These are phyloP conservation scores for Massarina eburnea DNA, from an alignment of 2,329 filamentous ascomycete genomes.

Conservation along the genomic window DNA sequence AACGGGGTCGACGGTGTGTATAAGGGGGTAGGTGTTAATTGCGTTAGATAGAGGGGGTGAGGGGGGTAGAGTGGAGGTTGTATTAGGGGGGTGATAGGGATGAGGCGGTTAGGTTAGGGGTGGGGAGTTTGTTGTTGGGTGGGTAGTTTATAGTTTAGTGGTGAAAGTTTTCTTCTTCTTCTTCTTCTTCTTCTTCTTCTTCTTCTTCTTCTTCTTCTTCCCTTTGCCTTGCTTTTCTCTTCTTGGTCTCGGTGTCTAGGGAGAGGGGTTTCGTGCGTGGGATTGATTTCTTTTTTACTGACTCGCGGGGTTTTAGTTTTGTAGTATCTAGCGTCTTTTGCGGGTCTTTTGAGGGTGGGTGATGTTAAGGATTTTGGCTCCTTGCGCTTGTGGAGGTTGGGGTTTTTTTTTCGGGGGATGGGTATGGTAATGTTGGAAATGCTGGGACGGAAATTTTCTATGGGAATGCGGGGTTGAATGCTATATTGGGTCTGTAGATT, in stretches of 20 bases:
- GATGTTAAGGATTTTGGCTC: slow-evolving; percentile 50
- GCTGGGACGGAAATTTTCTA: slow-evolving; percentile 35
- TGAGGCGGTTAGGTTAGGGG: slow-evolving; percentile 49
- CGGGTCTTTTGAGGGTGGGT: slow-evolving; percentile 15
- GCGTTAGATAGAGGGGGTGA: neutral
- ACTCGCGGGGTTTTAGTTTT: too few relatives aligned
- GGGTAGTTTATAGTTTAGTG: slow-evolving; percentile 43
- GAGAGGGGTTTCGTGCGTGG: too few relatives aligned
- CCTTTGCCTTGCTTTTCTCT: too few relatives aligned
- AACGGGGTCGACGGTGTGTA: too few relatives aligned
- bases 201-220: slow-evolving; percentile 14
- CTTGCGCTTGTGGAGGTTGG: slow-evolving; percentile 41
- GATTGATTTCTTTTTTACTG: too few relatives aligned
- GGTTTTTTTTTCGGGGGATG: slow-evolving; percentile 40
- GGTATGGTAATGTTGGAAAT: slow-evolving; percentile 50
- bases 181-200: neutral
- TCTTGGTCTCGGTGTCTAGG: too few relatives aligned
- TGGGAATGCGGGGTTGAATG: slow-evolving; percentile 21
- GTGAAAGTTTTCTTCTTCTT: too few relatives aligned
- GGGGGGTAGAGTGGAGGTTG: slow-evolving; percentile 40
- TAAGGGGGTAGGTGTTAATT: too few relatives aligned
- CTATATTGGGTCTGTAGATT: slow-evolving; percentile 23
- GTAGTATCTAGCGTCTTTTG: too few relatives aligned
- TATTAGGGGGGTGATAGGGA: slow-evolving; percentile 48
- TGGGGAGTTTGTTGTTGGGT: slow-evolving; percentile 42